phyloP scores from a whole-genome alignment of 23 red algal genomes.

The Agarophyton chilense region DNA sequence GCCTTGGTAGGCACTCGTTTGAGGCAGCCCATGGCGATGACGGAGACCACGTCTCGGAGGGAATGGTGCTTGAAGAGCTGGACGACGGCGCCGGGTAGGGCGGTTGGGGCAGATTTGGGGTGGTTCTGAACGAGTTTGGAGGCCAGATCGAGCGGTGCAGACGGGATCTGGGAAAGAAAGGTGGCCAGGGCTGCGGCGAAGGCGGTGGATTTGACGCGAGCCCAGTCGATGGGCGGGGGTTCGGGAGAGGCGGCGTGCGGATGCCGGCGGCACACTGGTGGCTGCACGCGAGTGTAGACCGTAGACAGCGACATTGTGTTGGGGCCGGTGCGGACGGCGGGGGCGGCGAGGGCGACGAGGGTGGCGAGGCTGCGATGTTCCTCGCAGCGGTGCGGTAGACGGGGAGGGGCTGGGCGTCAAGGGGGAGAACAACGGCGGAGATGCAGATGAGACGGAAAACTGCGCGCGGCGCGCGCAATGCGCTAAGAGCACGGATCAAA shows the following conservation, averaged over 20 bases:
- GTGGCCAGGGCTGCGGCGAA: slow-evolving; percentile 38
- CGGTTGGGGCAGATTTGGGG: background rate
- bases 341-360: no score
- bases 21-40: slow-evolving; percentile 18
- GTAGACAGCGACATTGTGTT: background rate
- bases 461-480: no score
- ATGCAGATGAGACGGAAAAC: no score
- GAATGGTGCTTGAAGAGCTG: background rate
- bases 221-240: slow-evolving; percentile 22
- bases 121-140: background rate
- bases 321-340: no score
- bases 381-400: no score
- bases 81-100: background rate
- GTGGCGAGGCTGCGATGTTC: no score
- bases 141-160: slow-evolving; percentile 48
- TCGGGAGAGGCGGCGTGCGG: background rate
- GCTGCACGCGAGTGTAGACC: background rate
- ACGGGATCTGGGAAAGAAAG: slow-evolving; percentile 30
- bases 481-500: no score
- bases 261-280: background rate
- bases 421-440: background rate
- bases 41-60: background rate
- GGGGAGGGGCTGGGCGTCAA: background rate
- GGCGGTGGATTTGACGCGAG: background rate
- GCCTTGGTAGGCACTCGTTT: slow-evolving; percentile 70